Percentiles rank a stretch among this genome's conserved stretches.
Evolutionary conservation across 2,329 filamentous ascomycete species (phyloP).

Genomic region (Didymella pinodella): DNA sequence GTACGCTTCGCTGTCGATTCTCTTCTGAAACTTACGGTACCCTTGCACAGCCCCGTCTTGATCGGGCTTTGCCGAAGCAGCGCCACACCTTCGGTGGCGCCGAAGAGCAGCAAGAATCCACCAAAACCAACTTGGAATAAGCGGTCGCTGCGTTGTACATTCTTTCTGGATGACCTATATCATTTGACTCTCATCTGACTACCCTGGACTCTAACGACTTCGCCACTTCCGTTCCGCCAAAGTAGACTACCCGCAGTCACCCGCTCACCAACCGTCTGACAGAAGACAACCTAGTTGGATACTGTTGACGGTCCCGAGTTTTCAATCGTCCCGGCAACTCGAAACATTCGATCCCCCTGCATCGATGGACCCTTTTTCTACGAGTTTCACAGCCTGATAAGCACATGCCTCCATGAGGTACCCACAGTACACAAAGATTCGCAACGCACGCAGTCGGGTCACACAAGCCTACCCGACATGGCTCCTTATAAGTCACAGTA

Average conservation of each 20-base stretch:
- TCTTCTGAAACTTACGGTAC: constrained; percentile 29
- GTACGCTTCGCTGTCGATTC: constrained; percentile 39
- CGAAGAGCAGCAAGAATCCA: constrained; percentile 40
- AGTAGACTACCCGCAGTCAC: constrained; percentile 38
- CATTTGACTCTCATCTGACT: constrained; percentile 36
- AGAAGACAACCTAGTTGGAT: constrained; percentile 42
- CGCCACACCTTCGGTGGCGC: constrained; percentile 43
- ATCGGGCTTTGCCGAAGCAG: constrained; percentile 42
- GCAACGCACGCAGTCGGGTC: constrained; percentile 47
- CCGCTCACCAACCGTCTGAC: constrained; percentile 35
- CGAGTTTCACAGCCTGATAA: constrained; percentile 36
- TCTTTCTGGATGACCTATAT: constrained; percentile 44
- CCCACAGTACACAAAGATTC: constrained; percentile 44
- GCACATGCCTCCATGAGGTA: constrained; percentile 54
- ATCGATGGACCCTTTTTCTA: constrained; percentile 26
- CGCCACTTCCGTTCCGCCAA: constrained; percentile 45
- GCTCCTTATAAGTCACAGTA: constrained; percentile 53
- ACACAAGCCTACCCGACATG: constrained; percentile 50
- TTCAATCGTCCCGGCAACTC: constrained; percentile 31
- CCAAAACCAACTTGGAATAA: constrained; percentile 40
- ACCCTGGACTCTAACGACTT: constrained; percentile 39
- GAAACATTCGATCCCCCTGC: constrained; percentile 30
- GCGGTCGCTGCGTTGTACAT: constrained; percentile 37
- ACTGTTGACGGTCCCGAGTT: constrained; percentile 42
- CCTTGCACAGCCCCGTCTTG: constrained; percentile 43